Evolutionary conservation across 2,329 filamentous ascomycete species (phyloP), one percentile per base, ranked within the genome.

Genomic region (Chrysoporthe deuterocubensis): DNA sequence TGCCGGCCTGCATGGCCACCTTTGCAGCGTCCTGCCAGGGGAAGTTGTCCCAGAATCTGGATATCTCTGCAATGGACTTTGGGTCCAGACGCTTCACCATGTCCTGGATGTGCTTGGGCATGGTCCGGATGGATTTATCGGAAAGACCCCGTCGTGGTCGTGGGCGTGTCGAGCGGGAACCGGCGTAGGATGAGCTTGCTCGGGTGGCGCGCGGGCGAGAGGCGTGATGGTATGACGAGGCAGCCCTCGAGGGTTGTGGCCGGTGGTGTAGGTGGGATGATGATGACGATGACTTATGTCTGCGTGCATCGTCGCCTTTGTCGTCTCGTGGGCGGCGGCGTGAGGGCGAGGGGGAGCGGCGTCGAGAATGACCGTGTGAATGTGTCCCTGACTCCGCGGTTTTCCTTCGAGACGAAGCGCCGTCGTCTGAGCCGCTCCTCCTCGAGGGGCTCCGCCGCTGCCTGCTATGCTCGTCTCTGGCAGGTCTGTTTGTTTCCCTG

Each of bases 1-100:
- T 68, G 1, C 73, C 74, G 5, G 74, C 74, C 5, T 74, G 71
- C 16, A 74, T 43, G 1, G 74, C 74, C 43, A 72, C 71, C n/a
- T 70, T 71, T 0, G 66, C 72, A 0, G 73, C 73, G 1, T 56
- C 54, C 57, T 71, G 67, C 72, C 71, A 73, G 1, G 70, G 65
- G 5, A 72, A 68, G 14, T 68, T 32, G 14, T 66, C 57, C 61
- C 63, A 40, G 16, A 44, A 44, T 14, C 42, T 37, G 50, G 64
- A 66, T 3, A 61, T 44, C 54, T 43, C 67, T 7, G 61, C 48
- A 18, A 56, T 26, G 14, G 65, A 16, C n/a, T 26, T 46, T 7
- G 63, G 63, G 18, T 65, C 63, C 18, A 65, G 44, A 26, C 43
- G 54, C 34, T 59, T 65, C 40, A 44, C 7, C 26, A 65, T 46